Base-by-base conservation (phyloP, 495 filamentous ascomycete genomes). In the Apodospora peruviana region DNA sequence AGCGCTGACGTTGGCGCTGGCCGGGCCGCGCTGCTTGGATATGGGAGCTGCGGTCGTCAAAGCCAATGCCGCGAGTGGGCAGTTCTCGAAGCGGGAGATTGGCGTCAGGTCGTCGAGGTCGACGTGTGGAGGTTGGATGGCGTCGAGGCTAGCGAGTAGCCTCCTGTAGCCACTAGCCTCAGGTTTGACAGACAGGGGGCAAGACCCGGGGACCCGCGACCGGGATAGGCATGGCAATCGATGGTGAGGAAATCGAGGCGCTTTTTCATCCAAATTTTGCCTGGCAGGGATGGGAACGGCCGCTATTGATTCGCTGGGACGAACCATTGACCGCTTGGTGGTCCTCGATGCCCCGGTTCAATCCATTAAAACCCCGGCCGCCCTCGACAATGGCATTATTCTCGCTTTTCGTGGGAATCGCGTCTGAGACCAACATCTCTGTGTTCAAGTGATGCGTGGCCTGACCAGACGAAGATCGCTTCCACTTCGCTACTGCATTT, bases 111-210 rank as follows among this genome's bases (percentile, higher is more conserved):
- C 39, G 39, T 18, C 19, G 39, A 41, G 18, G 39, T 41, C 39
- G 19, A 41, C 23, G 36, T 41, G 39, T 41, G 39, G 39, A 41
- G 45, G 45, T 48, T 40, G 21, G 36, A 48, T 11, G 29, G 27
- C 24, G 36, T 40, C 34, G n/a, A 48, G 22, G 35, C 39, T 41
- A 41, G 39, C 39, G 39, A 41, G 21, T 22, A 41, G 8, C 7
- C 39, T 23, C 27, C 19, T 41, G n/a, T n/a, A n/a, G n/a, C n/a
- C n/a, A n/a, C n/a, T n/a, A n/a, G n/a, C n/a, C n/a, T n/a, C n/a
- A n/a, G 39, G 19, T 18, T 14, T 14, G 39, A 18, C 39, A 21
- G 39, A 41, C 18, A 21, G 19, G 39, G 39, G 39, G 39, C 18
- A 4, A 23, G 39, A 32, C 14, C 27, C 27, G 27, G 27, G 27